Percentiles rank a stretch among this genome's conserved stretches.
phyloP scores from a whole-genome alignment of 805 yeast genomes.

The Ogataea minuta region DNA sequence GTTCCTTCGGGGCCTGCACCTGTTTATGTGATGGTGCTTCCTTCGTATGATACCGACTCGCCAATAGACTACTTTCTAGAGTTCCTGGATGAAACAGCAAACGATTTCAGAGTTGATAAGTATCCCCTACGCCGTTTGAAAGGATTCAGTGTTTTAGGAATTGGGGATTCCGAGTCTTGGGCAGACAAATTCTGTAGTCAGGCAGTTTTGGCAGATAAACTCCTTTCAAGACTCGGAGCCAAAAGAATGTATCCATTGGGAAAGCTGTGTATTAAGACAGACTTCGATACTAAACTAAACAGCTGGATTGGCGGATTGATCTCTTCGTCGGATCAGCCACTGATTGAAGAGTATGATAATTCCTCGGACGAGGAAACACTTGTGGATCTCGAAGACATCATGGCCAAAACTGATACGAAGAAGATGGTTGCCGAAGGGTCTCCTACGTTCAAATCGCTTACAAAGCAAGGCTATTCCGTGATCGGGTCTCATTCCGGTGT shows the following conservation, averaged over 20 bases:
- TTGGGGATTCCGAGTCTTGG: constrained; percentile 89
- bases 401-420: constrained; percentile 56
- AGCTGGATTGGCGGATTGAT: constrained; percentile 68
- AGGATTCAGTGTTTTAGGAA: constrained; percentile 83
- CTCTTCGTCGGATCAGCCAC: constrained; percentile 40
- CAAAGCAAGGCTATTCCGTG: constrained; percentile 90
- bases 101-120: constrained; percentile 83
- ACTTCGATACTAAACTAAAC: constrained; percentile 54
- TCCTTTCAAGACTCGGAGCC: constrained; percentile 81
- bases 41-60: constrained; percentile 90
- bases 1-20: constrained; percentile 50
- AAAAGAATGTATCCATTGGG: constrained; percentile 83
- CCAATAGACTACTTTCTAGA: constrained; percentile 88
- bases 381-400: constrained; percentile 90
- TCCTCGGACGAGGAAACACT: constrained; percentile 42
- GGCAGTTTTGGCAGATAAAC: constrained; percentile 69
- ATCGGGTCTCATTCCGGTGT: constrained; percentile 96
- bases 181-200: constrained; percentile 81
- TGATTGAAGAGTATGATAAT: constrained; percentile 19
- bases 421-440: constrained; percentile 89
- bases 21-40: constrained; percentile 72
- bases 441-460: constrained; percentile 82
- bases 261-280: constrained; percentile 73
- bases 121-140: constrained; percentile 65
- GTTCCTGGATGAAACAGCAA: constrained; percentile 72